Percentiles rank a stretch among this genome's conserved stretches.
These are phyloP conservation scores for Phytopythium aichiense DNA, from an alignment of 352 stramenopile genomes.

Conservation along the genomic window DNA sequence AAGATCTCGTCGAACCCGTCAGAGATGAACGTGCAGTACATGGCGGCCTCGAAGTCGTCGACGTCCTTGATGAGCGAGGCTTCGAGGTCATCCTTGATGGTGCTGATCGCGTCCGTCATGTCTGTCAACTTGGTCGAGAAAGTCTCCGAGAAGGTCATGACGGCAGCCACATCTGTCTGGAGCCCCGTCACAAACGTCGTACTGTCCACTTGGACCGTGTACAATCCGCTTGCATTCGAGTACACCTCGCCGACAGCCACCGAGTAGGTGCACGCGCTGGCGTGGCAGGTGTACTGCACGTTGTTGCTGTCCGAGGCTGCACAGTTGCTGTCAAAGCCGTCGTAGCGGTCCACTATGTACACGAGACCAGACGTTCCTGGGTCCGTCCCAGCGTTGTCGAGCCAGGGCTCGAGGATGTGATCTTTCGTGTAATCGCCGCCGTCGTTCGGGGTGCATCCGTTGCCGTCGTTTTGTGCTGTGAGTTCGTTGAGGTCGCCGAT, in stretches of 20 bases:
- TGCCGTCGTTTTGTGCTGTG: slow-evolving; percentile 2
- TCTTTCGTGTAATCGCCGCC: slow-evolving; percentile 9
- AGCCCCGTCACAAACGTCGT: slow-evolving; percentile 26
- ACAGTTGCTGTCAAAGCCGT: neutral
- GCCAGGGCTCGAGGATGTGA: slow-evolving; percentile 28
- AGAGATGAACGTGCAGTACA: slow-evolving; percentile 62
- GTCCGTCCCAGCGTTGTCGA: neutral
- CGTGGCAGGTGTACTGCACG: slow-evolving; percentile 7
- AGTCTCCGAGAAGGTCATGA: slow-evolving; percentile 22
- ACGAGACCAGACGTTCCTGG: neutral
- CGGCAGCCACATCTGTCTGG: slow-evolving; percentile 22
- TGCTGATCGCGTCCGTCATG: slow-evolving; percentile 29
- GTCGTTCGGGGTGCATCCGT: slow-evolving; percentile 10
- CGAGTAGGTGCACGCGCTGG: slow-evolving; percentile 5
- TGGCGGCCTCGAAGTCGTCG: slow-evolving; percentile 43
- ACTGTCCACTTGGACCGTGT: slow-evolving; percentile 4
- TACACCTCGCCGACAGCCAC: slow-evolving; percentile 13
- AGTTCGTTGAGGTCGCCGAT: neutral
- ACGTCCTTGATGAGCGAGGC: slow-evolving; percentile 49
- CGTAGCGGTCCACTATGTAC: slow-evolving; percentile 23
- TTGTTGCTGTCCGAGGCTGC: neutral
- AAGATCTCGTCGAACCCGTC: slow-evolving; percentile 49
- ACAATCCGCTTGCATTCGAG: slow-evolving; percentile 9
- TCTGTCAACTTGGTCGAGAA: slow-evolving; percentile 45
- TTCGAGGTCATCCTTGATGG: slow-evolving; percentile 40